A percentile compares a stretch with the other conserved stretches of the same genome.
Conservation (phyloP, 2,329 filamentous ascomycete species). For the Bipolaris bicolor region DNA sequence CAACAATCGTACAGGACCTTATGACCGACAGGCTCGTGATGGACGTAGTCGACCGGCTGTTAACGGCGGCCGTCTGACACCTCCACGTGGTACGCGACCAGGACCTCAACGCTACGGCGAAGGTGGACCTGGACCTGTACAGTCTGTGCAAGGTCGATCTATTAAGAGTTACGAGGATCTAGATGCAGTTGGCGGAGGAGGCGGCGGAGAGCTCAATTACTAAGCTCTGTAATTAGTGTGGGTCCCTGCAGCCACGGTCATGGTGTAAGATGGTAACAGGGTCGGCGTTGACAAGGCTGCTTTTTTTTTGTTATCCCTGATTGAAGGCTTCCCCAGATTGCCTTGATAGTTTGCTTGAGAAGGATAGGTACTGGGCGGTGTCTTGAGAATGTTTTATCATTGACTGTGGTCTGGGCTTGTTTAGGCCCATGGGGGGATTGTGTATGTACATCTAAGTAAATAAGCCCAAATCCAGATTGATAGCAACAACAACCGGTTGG, state of each 20-base stretch:
- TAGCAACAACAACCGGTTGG: not conserved
- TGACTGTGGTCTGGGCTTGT: no score
- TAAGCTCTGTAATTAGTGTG: conserved; percentile 48
- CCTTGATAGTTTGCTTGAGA: conserved; percentile 10
- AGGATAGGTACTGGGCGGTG: conserved; percentile 11
- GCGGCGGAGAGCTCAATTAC: conserved; percentile 88
- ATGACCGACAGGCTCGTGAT: conserved; percentile 50
- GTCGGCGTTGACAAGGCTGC: conserved; percentile 24
- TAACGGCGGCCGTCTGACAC: conserved; percentile 56
- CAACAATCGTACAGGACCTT: conserved; percentile 49
- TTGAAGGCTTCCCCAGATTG: conserved; percentile 20
- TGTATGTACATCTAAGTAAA: conserved; percentile 11
- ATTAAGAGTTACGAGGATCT: conserved; percentile 98
- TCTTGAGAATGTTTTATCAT: conserved; percentile 6
- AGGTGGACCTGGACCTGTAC: conserved; percentile 79
- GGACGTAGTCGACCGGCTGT: conserved; percentile 54
- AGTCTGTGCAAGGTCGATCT: conserved; percentile 90
- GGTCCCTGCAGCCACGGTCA: conserved; percentile 9
- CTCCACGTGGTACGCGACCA: conserved; percentile 55
- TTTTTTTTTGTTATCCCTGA: conserved; percentile 14
- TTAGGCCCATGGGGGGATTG: not conserved
- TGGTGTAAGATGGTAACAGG: conserved; percentile 18
- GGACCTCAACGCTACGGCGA: conserved; percentile 73
- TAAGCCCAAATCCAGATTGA: conserved; percentile 8
- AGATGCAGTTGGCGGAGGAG: conserved; percentile 70